Evolutionary conservation across 148 eudicot species (phyloP), one percentile per base, ranked within the genome.

Genomic region (Rhododendron vialii): DNA sequence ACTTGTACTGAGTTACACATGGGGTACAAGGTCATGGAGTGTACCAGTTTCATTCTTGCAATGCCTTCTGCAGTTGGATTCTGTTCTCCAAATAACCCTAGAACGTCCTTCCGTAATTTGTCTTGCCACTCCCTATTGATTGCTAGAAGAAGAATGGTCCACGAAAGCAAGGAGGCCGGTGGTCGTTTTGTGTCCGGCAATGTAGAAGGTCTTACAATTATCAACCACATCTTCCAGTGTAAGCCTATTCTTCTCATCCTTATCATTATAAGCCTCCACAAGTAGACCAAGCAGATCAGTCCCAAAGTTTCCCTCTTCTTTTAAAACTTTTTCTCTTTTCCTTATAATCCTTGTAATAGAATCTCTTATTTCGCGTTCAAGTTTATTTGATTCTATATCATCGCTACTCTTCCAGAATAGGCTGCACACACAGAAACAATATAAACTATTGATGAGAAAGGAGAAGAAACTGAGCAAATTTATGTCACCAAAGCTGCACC

Each of bases 61-160:
- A 87, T 78, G 24, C 86, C 88, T 77, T 83, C 86, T 8, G 80
- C 79, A 78, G 71, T 87, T 7, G 88, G 88, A 4, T 45, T 7
- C 48, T 57, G 24, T 71, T 77, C 28, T 76, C 88, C 88, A 48
- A 87, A 87, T 15, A 87, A 24, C 48, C 43, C n/a, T 2, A 59
- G 26, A 14, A 87, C 85, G 48, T 87, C 88, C 28, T 77, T 17
- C 5, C 88, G 48, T 5, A 85, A 85, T 61, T 61, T 83, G n/a
- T 87, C 88, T 87, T 83, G 88, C 88, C 88, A 87, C 61, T 87
- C 86, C 33, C 83, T 78, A 24, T 87, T 50, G 48, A 83, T 78
- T 45, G 82, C 82, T 55, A 87, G 78, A 78, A 87, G 85, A 30
- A 87, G 76, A 78, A 61, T 18, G 8, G 47, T 51, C 88, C 88